These are phyloP conservation scores for Carex pumila DNA, from an alignment of 176 grass and related monocot genomes.

Conservation along the genomic window DNA sequence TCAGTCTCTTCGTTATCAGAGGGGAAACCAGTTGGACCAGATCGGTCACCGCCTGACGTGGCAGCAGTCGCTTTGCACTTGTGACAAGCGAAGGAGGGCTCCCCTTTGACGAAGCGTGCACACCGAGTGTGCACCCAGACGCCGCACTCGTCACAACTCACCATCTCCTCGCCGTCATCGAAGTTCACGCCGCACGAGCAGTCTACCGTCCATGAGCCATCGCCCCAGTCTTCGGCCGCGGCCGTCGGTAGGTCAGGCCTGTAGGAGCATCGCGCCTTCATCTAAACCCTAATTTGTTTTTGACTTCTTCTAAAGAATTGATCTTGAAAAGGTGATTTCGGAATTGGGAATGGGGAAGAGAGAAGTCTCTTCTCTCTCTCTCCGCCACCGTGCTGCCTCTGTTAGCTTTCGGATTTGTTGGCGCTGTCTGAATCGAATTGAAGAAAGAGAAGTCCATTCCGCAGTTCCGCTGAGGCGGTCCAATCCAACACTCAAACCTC, in stretches of 20 bases:
- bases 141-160: conserved; percentile 89
- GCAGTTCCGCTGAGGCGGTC: background rate
- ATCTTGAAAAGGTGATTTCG: background rate
- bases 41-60: conserved; percentile 25
- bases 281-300: conserved; percentile 5
- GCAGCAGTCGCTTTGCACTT: conserved; percentile 51
- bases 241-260: conserved; percentile 32
- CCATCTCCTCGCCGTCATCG: conserved; percentile 99
- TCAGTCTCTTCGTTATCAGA: conserved; percentile 59
- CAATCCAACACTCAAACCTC: background rate
- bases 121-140: conserved; percentile 98
- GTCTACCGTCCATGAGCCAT: conserved; percentile 95
- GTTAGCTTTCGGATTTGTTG: conserved; percentile 6
- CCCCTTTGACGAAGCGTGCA: conserved; percentile 52
- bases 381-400: background rate
- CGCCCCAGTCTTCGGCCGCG: conserved; percentile 75
- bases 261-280: conserved; percentile 59
- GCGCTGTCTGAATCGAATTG: background rate
- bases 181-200: conserved; percentile 95
- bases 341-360: background rate
- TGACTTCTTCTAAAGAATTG: background rate
- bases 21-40: background rate
- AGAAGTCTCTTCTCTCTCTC: background rate
- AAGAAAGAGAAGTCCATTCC: conserved; percentile 6
- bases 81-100: conserved; percentile 82